A percentile compares a stretch with the other conserved stretches of the same genome.
Conservation (phyloP, 768 basidiomycete genomes). For the Boletus vinaceobasis region DNA sequence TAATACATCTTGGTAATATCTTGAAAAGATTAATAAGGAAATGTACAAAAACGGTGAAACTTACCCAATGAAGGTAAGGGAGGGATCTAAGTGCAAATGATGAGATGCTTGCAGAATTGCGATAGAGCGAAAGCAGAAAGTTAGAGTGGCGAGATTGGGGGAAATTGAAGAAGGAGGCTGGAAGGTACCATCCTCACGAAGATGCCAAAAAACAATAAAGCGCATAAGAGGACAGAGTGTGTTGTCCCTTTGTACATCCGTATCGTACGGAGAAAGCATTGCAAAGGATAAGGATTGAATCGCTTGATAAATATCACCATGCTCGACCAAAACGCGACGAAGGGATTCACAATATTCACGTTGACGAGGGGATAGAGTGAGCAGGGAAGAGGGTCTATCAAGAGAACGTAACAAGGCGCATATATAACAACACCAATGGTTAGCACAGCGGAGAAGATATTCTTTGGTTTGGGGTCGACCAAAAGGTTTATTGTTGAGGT, state of each 20-base stretch:
- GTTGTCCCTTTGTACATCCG: not conserved
- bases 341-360: not conserved
- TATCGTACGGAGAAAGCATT: not conserved
- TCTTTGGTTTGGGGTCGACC: too few species aligned
- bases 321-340: not conserved
- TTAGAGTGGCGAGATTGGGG: not conserved
- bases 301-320: not conserved
- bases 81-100: too few species aligned
- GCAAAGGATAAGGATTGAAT: not conserved
- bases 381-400: too few species aligned
- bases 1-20: not conserved
- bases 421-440: too few species aligned
- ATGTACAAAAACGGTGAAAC: too few species aligned
- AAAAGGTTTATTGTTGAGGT: too few species aligned
- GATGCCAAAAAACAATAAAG: not conserved
- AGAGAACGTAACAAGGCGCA: too few species aligned
- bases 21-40: too few species aligned
- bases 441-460: too few species aligned
- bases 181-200: not conserved
- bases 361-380: too few species aligned
- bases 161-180: not conserved
- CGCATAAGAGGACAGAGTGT: not conserved
- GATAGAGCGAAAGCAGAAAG: not conserved
- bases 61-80: too few species aligned
- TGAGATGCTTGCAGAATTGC: not conserved